These are phyloP conservation scores for Yueomyces sp. DNA, from an alignment of 805 yeast species.

Conservation along the genomic window DNA sequence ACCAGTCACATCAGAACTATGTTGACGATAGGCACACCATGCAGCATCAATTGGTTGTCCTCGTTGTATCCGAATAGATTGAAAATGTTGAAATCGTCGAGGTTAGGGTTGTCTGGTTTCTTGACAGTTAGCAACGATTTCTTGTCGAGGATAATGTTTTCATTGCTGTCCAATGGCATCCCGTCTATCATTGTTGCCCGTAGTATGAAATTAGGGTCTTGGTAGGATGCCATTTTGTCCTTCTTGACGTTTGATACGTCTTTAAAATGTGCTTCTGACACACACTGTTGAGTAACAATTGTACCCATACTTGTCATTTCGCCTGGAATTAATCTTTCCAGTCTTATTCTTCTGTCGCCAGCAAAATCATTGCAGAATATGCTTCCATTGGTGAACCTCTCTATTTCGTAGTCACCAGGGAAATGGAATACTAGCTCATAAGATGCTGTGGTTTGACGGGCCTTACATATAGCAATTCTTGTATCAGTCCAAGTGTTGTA, in stretches of 20 bases:
- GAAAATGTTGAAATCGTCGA: neutral
- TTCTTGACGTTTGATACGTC: slow-evolving; percentile 3
- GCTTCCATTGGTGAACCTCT: slow-evolving; percentile 2
- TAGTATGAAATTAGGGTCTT: neutral
- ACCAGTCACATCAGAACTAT: slow-evolving; percentile 1
- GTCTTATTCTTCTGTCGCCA: slow-evolving; percentile 31
- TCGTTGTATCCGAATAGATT: slow-evolving; percentile 11
- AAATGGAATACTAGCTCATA: slow-evolving; percentile 19
- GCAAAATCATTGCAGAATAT: slow-evolving; percentile 18
- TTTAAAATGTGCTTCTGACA: slow-evolving; percentile 3
- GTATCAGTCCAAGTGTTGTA: slow-evolving; percentile 21
- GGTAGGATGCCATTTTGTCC: slow-evolving; percentile 2
- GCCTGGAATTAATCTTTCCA: slow-evolving; percentile 34
- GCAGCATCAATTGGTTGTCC: slow-evolving; percentile 13
- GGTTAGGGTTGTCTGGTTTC: neutral
- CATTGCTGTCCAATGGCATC: slow-evolving; percentile 1
- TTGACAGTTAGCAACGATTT: neutral
- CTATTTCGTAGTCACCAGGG: slow-evolving; percentile 6
- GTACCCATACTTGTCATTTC: slow-evolving; percentile 29
- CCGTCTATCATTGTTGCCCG: slow-evolving; percentile 7
- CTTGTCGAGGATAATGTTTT: slow-evolving; percentile 3
- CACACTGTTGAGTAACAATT: slow-evolving; percentile 16
- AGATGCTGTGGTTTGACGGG: slow-evolving; percentile 14
- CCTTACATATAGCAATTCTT: slow-evolving; percentile 3
- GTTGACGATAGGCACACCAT: slow-evolving; percentile 18